Conservation (phyloP, 2,329 filamentous ascomycete species). For the Aspergillus sp. region DNA sequence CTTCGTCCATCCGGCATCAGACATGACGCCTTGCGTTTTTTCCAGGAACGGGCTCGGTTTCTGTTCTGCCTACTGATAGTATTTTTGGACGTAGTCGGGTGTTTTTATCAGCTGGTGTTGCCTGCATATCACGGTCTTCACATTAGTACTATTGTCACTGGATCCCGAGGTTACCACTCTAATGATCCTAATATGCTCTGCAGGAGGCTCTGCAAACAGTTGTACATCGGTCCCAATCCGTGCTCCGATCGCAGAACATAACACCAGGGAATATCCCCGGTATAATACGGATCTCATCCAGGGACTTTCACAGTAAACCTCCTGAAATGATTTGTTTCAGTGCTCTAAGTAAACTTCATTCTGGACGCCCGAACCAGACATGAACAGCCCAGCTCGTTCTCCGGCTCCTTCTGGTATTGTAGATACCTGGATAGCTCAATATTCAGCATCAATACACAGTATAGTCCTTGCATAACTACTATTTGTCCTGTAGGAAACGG, state of each 20-base stretch:
- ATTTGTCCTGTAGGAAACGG: neutral
- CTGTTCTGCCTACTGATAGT: neutral
- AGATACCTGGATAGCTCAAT: neutral
- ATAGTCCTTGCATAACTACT: too few relatives aligned
- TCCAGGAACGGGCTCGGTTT: neutral
- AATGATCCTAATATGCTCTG: neutral
- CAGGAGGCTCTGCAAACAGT: neutral
- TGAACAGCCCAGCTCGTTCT: neutral
- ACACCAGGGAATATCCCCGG: neutral
- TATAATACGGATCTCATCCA: neutral
- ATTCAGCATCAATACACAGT: neutral
- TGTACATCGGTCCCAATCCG: neutral
- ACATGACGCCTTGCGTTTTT: neutral
- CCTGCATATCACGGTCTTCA: neutral
- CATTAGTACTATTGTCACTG: neutral
- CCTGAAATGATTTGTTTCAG: neutral
- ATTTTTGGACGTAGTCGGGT: neutral
- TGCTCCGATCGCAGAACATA: neutral
- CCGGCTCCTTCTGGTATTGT: neutral
- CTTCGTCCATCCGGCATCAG: neutral
- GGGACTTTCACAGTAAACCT: neutral
- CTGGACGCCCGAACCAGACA: too few relatives aligned
- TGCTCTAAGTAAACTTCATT: neutral
- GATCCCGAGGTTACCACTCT: neutral
- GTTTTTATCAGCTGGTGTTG: neutral